These are phyloP conservation scores for Fusarium sp. DNA, from an alignment of 2,329 filamentous ascomycete genomes.

Conservation along the genomic window DNA sequence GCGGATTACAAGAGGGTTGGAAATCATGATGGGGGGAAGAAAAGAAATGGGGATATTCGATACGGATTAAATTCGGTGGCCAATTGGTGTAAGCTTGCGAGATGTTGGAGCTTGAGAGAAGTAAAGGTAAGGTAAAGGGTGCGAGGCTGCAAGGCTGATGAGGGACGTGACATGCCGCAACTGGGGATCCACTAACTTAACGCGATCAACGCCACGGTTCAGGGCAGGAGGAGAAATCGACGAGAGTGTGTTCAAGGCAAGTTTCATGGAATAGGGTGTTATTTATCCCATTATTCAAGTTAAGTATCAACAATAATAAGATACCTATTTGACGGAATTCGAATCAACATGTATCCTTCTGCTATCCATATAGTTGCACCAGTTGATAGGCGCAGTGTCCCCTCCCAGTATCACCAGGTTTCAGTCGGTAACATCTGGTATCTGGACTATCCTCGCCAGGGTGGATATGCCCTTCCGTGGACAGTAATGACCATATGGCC, in stretches of 20 bases:
- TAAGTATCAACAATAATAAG: not conserved
- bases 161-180: slow-evolving; percentile 33
- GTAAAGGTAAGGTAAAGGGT: slow-evolving; percentile 26
- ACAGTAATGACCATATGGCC: not conserved
- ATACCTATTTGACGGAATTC: not conserved
- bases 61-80: slow-evolving; percentile 27
- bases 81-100: slow-evolving; percentile 43
- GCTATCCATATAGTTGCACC: not conserved
- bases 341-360: not conserved
- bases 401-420: not conserved
- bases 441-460: not conserved
- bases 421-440: not conserved
- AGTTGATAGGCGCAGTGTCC: not conserved
- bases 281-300: not conserved
- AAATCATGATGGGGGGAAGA: slow-evolving; percentile 33
- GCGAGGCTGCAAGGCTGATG: slow-evolving; percentile 54
- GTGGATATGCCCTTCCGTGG: not conserved
- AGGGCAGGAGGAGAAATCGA: not conserved
- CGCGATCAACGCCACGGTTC: not conserved
- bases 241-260: not conserved
- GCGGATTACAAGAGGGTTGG: slow-evolving; percentile 12
- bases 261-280: no score
- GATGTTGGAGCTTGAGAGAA: slow-evolving; percentile 38
- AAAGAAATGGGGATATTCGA: slow-evolving; percentile 12
- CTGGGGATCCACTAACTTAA: slow-evolving; percentile 35